Base-by-base conservation (phyloP, 2,329 filamentous ascomycete species). In the Nakataea oryzae region DNA sequence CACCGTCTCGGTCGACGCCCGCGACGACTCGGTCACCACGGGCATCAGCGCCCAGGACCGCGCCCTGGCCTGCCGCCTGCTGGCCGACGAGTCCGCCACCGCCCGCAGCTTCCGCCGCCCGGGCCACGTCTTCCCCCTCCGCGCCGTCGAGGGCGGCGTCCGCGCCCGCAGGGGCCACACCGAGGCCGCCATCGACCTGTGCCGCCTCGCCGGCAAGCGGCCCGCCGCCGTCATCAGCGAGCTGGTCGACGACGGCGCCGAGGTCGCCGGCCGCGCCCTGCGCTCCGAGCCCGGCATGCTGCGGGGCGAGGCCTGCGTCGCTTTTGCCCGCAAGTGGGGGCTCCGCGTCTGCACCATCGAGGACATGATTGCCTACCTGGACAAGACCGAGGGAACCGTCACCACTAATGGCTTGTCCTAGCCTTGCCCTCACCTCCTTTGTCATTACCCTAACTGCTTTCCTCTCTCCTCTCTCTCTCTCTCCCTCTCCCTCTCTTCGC, bases 291-390 rank as follows among this genome's bases (percentile, higher is more conserved):
- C 87, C n/a, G 91, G 89, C 29, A 99, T 99, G 95, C 87, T 97
- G 86, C 79, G 92, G 67, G 86, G 91, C 66, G 91, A 96, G 77
- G 90, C 85, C 50, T 97, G 93, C 76, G 79, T 99, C 71, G 83
- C 81, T 60, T 99, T 99, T 81, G 95, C 92, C 30, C 86, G 86
- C 75, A 86, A 82, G 75, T 97, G 89, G 86, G 92, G 92, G 5
- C 79, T 99, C 68, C 95, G 89, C 79, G 91, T 96, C 63, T 96
- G 93, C 76, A 97, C 95, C 32, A 97, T 99, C 76, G 92, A 93
- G 72, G 92, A 93, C 75, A 75, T 99, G 76, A 88, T 93, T 30
- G 80, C 79, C 63, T 89, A 96, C 73, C 78, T 96, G 63, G 88
- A 95, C 74, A 87, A 86, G 79, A 86, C 81, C 54, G 87, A 93